phyloP scores from a whole-genome alignment of 2,329 filamentous ascomycete genomes.

The Diaporthe australafricana region DNA sequence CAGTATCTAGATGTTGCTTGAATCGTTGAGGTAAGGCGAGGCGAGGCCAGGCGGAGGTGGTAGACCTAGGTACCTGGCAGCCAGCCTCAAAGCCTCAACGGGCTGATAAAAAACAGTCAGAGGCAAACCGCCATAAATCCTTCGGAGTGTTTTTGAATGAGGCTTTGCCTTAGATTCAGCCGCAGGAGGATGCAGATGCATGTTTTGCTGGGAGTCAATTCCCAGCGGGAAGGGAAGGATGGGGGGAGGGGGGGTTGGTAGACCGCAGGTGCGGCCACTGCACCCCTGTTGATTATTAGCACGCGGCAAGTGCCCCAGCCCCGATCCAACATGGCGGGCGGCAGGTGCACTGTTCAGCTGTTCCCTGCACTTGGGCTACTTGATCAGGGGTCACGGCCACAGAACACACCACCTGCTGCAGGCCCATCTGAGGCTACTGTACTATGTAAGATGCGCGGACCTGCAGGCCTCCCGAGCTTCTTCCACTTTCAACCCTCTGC shows the following conservation, averaged over 20 bases:
- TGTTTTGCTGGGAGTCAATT: neutral
- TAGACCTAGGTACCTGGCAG: neutral
- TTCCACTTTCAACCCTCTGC: neutral
- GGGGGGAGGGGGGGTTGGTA: neutral
- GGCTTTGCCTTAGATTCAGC: constrained; percentile 18
- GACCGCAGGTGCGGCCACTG: neutral
- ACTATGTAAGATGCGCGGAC: neutral
- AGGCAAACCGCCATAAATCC: constrained; percentile 6
- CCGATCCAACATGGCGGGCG: constrained; percentile 14
- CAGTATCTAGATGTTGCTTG: neutral
- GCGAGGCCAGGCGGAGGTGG: neutral
- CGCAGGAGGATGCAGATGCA: constrained; percentile 8
- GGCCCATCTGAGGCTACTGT: constrained; percentile 13
- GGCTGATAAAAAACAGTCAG: neutral
- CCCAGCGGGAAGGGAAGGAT: neutral
- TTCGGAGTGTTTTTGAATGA: constrained; percentile 10
- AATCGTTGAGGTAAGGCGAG: neutral
- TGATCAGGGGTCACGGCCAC: constrained; percentile 29
- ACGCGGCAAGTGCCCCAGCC: neutral
- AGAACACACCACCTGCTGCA: constrained; percentile 12
- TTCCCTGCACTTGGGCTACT: constrained; percentile 12
- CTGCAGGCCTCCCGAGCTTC: constrained; percentile 29
- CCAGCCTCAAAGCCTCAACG: neutral
- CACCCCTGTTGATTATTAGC: neutral
- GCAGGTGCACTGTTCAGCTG: constrained; percentile 37